Conservation (phyloP, 352 stramenopile species). For the Hyaloperonospora arabidopsidis region DNA sequence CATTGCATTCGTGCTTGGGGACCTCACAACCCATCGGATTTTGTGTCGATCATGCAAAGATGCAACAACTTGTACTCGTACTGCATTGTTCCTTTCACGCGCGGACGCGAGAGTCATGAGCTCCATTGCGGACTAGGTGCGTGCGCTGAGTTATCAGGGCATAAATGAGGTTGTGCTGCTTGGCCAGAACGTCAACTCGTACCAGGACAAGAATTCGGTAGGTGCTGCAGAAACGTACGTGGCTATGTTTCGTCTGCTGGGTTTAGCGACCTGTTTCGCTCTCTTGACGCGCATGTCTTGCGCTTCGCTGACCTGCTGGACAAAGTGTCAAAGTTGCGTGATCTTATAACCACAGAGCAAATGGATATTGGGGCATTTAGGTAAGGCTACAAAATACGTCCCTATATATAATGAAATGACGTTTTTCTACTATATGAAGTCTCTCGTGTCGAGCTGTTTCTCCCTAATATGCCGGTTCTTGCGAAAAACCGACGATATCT, state of each 20-base stretch:
- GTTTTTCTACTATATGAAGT: no score
- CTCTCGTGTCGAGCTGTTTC: no score
- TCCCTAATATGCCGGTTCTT: no score
- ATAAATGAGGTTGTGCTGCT: conserved; percentile 97
- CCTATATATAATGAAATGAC: no score
- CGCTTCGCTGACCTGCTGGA: conserved; percentile 97
- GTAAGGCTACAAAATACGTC: no score
- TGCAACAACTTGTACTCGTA: conserved; percentile 99
- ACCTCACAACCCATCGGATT: conserved; percentile 85
- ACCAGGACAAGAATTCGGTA: conserved; percentile 90
- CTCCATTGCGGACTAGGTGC: conserved; percentile 94
- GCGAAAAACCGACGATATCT: no score
- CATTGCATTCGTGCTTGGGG: conserved; percentile 89
- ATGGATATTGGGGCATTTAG: no score
- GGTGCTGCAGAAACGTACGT: conserved; percentile 50
- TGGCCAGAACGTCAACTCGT: conserved; percentile 99
- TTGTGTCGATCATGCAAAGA: conserved; percentile 98
- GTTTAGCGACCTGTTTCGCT: conserved; percentile 94
- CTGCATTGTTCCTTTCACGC: conserved; percentile 99
- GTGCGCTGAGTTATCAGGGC: conserved; percentile 76
- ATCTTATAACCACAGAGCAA: no score
- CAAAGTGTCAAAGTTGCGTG: conserved; percentile 53
- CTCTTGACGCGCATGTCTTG: conserved; percentile 80
- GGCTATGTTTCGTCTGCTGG: conserved; percentile 83
- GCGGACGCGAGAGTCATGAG: conserved; percentile 93